Conservation (phyloP, 768 basidiomycete genomes). For the Lactifluus subvellereus region DNA sequence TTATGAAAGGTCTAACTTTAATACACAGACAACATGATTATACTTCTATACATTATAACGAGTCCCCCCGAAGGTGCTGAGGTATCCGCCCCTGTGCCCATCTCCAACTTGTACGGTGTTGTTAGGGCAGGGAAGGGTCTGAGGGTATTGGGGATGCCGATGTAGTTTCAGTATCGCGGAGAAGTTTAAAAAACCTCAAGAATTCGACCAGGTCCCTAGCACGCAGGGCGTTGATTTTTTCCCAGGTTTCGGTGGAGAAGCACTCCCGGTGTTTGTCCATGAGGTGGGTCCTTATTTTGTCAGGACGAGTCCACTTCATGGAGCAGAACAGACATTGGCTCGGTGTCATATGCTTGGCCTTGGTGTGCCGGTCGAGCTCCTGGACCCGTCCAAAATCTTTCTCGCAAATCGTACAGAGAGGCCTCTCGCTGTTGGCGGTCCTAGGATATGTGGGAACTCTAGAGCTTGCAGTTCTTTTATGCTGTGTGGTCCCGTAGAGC, state of each 20-base stretch:
- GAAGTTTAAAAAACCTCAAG: not conserved
- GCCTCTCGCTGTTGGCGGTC: no score
- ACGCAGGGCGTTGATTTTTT: not conserved
- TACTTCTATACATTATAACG: no score
- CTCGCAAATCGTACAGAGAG: not conserved
- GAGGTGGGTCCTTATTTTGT: not conserved
- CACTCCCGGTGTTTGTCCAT: not conserved
- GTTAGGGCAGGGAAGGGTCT: not conserved
- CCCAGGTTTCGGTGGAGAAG: not conserved
- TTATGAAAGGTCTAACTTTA: no score
- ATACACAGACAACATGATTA: no score
- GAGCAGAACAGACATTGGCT: not conserved
- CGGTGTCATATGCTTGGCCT: not conserved
- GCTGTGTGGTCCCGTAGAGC: not conserved
- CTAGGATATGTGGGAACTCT: not conserved
- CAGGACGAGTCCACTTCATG: not conserved
- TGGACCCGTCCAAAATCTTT: not conserved
- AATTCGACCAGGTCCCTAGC: not conserved
- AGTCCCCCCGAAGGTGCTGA: no score
- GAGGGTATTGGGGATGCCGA: not conserved
- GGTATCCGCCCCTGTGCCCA: no score
- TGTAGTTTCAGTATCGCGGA: no score
- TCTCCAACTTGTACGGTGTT: no score
- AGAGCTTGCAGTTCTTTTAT: not conserved
- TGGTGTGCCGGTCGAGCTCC: not conserved